These are phyloP conservation scores for Sugiyamaella pinicola DNA, from an alignment of 1,139 yeast genomes.

Conservation along the genomic window DNA sequence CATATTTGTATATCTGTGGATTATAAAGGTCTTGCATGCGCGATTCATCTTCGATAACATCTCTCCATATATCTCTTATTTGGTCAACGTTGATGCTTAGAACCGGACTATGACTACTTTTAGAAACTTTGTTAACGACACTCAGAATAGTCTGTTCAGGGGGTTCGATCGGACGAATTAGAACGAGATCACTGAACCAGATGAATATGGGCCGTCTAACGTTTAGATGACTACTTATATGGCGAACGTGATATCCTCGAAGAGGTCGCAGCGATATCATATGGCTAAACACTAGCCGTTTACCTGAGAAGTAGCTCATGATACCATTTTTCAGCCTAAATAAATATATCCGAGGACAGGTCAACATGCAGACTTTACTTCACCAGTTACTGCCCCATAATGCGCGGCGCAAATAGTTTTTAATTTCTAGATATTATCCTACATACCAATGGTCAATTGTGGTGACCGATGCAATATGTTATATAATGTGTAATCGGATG, in stretches of 20 bases:
- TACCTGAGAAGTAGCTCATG: slow-evolving; percentile 1
- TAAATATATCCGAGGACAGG: neutral
- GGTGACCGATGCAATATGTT: too few relatives aligned
- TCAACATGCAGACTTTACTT: neutral
- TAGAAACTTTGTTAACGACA: neutral
- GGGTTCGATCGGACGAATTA: slow-evolving; percentile 25
- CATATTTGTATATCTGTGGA: slow-evolving; percentile 7
- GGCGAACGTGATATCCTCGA: neutral
- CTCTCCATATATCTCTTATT: slow-evolving; percentile 17
- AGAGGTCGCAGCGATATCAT: neutral
- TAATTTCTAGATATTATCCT: too few relatives aligned
- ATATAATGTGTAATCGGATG: too few relatives aligned
- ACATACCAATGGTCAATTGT: too few relatives aligned
- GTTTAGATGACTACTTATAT: neutral
- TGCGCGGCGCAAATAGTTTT: neutral
- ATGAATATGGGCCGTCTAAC: slow-evolving; percentile 27
- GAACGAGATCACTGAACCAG: slow-evolving; percentile 34
- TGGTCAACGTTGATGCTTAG: neutral
- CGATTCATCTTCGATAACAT: slow-evolving; percentile 1
- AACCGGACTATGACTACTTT: neutral
- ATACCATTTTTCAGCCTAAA: neutral
- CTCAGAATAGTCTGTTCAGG: slow-evolving; percentile 21
- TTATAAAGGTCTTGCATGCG: slow-evolving; percentile 17
- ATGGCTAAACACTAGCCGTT: neutral
- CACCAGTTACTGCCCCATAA: neutral